Conservation (phyloP, 106 monocot species). For the Dendrobium nobile region DNA sequence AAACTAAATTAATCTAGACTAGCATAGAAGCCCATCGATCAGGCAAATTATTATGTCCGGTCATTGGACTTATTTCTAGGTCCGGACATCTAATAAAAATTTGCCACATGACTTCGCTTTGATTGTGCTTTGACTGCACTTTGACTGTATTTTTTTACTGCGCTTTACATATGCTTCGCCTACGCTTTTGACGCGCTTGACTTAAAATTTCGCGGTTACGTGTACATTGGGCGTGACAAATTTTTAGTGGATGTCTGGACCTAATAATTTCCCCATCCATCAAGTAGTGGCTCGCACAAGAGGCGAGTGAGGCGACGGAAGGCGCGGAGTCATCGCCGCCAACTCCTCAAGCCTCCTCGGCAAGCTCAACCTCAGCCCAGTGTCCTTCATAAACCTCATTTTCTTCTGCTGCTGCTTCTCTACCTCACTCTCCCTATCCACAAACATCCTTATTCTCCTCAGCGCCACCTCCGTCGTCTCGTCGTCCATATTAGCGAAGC, state of each 20-base stretch:
- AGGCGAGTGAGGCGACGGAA: conserved; percentile 8
- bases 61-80: too few relatives aligned
- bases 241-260: too few relatives aligned
- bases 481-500: conserved; percentile 66
- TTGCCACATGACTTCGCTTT: too few relatives aligned
- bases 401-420: background rate
- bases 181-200: too few relatives aligned
- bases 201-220: too few relatives aligned
- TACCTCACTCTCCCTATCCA: background rate
- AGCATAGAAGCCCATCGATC: conserved; percentile 32
- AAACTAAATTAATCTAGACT: conserved; percentile 10
- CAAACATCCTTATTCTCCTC: conserved; percentile 37
- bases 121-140: too few relatives aligned
- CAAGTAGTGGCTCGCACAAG: conserved; percentile 9
- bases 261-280: background rate
- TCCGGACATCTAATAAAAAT: too few relatives aligned
- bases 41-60: background rate
- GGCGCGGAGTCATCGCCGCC: background rate
- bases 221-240: too few relatives aligned
- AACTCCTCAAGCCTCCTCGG: conserved; percentile 7
- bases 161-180: too few relatives aligned
- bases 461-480: conserved; percentile 48
- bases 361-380: conserved; percentile 12
- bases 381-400: conserved; percentile 21
- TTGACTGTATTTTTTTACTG: too few relatives aligned